Base-by-base conservation (phyloP, 768 basidiomycete genomes). In the Serendipita sp. region DNA sequence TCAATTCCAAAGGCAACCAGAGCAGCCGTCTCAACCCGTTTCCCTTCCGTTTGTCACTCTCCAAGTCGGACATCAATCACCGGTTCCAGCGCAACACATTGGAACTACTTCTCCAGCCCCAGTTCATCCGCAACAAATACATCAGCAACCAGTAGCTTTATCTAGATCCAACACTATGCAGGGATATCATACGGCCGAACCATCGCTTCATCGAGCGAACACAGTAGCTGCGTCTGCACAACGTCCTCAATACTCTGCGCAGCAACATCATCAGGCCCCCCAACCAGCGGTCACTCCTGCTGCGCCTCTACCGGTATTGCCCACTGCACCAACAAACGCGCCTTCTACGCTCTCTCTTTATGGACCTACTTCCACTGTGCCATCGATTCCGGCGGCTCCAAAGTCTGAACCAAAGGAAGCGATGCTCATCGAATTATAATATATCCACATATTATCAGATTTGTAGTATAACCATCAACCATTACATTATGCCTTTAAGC, bases 1-100 rank as follows among this genome's bases (percentile, higher is more conserved):
- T 28, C 45, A 48, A n/a, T 48, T 48, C 45, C 45, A 48, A 48
- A 48, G 7, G 45, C 42, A 51, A 44, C 66, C 64, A 24, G 64
- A 69, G 22, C 71, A 76, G 50, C 68, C 64, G 5, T 65, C 66
- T 34, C 70, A 73, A 45, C 65, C 69, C 2, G 68, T 71, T 3
- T 67, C 65, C 17, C 64, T 69, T 30, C 72, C 70, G 60, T 67
- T 71, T 26, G 67, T 67, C 9, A 69, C 67, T 42, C 70, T 74
- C 61, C 65, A 69, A 41, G 34, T 38, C 34, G 14, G 7, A 38
- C 34, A 38, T 64, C 66, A 68, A 53, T 61, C 67, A 42, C 44
- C 65, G 60, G 42, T 28, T 17, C 42, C 62, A 43, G 42, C 65
- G 67, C 65, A 69, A 62, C 68, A 33, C 69, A 68, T 30, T 11